Conservation (phyloP, 441 rosid species). For the Metrosideros polymorpha region DNA sequence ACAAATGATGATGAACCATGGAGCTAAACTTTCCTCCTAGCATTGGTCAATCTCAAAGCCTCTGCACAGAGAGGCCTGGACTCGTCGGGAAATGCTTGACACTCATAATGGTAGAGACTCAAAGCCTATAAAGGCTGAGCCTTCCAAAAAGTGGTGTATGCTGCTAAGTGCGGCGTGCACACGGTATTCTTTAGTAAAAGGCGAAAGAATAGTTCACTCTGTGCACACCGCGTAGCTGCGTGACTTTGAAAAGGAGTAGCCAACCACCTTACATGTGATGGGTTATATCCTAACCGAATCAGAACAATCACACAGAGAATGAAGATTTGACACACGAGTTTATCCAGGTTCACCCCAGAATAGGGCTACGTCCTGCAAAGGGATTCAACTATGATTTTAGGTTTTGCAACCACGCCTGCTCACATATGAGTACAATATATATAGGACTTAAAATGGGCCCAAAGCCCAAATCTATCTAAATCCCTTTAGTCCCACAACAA, state of each 20-base stretch:
- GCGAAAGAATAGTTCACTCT: conserved; percentile 69
- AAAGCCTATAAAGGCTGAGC: background rate
- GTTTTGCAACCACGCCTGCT: too few relatives aligned
- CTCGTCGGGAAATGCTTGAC: background rate
- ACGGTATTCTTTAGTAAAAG: conserved; percentile 66
- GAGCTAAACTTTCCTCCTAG: background rate
- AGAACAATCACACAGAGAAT: too few relatives aligned
- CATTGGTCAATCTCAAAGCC: background rate
- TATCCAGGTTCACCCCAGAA: too few relatives aligned
- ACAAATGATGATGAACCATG: background rate
- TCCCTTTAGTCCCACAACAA: too few relatives aligned
- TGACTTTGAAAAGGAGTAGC: background rate
- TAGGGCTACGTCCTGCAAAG: too few relatives aligned
- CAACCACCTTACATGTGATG: background rate
- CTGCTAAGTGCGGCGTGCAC: conserved; percentile 4
- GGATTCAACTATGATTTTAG: too few relatives aligned
- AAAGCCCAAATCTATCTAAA: too few relatives aligned
- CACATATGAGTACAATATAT: too few relatives aligned
- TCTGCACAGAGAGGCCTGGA: background rate
- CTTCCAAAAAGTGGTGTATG: background rate
- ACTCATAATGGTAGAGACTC: background rate
- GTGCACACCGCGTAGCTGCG: conserved; percentile 17
- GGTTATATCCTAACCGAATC: too few relatives aligned
- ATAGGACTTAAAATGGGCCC: too few relatives aligned
- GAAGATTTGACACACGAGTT: too few relatives aligned